Conservation (phyloP, 352 stramenopile genomes). For the Pythium sp. region DNA sequence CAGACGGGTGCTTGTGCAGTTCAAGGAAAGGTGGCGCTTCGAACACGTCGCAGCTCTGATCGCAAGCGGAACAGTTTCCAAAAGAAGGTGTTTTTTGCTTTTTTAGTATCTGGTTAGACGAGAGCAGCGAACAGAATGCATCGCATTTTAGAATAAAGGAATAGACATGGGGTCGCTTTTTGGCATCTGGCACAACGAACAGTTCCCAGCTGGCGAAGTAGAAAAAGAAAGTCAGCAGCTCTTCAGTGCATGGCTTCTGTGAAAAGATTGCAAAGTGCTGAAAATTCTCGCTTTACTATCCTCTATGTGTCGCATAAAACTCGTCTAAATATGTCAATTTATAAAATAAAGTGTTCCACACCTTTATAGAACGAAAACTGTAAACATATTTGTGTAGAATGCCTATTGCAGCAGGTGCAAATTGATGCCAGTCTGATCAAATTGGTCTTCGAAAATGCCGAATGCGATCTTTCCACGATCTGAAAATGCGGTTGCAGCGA, state of each 20-base stretch:
- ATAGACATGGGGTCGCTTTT: not conserved
- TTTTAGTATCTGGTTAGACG: not conserved
- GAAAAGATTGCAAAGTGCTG: conserved; percentile 1
- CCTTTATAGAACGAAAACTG: too few relatives aligned
- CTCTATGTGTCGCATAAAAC: not conserved
- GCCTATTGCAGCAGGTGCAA: not conserved
- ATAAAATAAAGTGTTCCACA: too few relatives aligned
- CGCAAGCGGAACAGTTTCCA: not conserved
- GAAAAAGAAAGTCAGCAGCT: conserved; percentile 7
- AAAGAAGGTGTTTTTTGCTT: not conserved
- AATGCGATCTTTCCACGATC: not conserved
- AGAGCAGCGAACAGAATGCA: not conserved
- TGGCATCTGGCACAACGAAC: not conserved
- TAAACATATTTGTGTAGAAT: not conserved
- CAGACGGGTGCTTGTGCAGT: not conserved
- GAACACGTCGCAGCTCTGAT: not conserved
- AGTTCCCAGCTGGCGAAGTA: not conserved
- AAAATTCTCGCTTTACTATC: not conserved
- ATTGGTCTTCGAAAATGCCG: not conserved
- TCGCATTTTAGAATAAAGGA: not conserved
- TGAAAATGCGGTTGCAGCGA: not conserved
- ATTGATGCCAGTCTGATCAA: not conserved
- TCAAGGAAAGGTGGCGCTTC: not conserved
- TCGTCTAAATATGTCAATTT: too few relatives aligned
- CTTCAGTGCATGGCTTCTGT: not conserved